These are phyloP conservation scores for Loxodes magnus DNA, from an alignment of 73 alveolate species.

Conservation along the genomic window DNA sequence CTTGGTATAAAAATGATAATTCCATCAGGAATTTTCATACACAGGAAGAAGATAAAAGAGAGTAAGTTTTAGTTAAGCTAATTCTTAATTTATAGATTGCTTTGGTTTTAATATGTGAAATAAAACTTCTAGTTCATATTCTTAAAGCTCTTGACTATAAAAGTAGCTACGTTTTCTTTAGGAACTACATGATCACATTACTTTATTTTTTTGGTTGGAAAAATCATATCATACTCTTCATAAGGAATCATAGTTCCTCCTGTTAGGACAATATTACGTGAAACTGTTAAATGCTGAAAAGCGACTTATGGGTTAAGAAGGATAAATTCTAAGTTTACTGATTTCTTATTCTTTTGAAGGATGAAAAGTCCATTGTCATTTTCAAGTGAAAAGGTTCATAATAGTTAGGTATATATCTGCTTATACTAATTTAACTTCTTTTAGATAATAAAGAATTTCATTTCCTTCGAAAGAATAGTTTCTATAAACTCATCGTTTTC, in stretches of 20 bases:
- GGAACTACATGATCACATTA: slow-evolving; percentile 11
- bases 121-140: neutral
- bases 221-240: slow-evolving; percentile 1
- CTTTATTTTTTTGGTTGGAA: neutral
- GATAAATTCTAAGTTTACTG: slow-evolving; percentile 1
- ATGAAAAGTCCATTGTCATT: no score
- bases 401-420: no score
- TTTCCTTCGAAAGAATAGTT: no score
- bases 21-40: slow-evolving; percentile 17
- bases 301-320: neutral
- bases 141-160: slow-evolving; percentile 3
- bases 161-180: slow-evolving; percentile 10
- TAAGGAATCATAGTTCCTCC: slow-evolving; percentile 7
- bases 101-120: slow-evolving; percentile 17
- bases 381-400: no score
- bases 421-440: no score
- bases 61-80: slow-evolving; percentile 7
- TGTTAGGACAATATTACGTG: slow-evolving; percentile 1
- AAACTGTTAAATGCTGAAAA: neutral
- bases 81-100: neutral
- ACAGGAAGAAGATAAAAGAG: no score
- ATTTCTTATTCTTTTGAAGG: no score
- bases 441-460: no score
- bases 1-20: slow-evolving; percentile 27
- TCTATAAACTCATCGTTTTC: no score